Conservation (phyloP, 2,329 filamentous ascomycete species). For the Epichloe sp. region DNA sequence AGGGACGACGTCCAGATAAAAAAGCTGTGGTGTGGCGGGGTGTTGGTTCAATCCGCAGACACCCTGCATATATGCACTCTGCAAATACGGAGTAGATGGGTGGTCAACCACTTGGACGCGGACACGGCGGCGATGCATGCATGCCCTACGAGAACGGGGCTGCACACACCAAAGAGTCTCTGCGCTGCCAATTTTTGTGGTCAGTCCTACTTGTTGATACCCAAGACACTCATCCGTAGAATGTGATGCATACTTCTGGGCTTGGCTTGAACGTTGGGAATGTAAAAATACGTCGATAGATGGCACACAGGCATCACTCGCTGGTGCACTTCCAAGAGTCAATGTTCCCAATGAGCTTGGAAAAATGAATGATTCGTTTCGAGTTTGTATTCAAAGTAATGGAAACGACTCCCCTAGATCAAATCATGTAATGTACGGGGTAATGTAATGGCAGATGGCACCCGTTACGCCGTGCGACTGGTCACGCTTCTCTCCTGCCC, state of each 20-base stretch:
- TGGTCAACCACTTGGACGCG: neutral
- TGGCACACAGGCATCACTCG: no score
- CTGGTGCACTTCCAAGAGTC: no score
- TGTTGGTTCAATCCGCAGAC: neutral
- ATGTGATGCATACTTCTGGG: neutral
- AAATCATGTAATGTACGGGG: neutral
- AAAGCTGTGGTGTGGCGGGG: neutral
- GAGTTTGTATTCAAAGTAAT: neutral
- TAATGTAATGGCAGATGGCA: neutral
- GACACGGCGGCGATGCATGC: conserved; percentile 1
- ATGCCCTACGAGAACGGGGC: neutral
- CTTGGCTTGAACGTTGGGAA: neutral
- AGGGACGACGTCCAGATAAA: neutral
- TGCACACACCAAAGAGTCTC: neutral
- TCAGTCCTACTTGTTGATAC: neutral
- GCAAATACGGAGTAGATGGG: neutral
- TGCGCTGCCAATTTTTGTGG: neutral
- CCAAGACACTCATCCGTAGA: neutral
- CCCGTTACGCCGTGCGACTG: conserved; percentile 8
- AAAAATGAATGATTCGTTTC: neutral
- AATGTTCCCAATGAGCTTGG: neutral
- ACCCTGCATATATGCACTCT: neutral
- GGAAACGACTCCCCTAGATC: neutral
- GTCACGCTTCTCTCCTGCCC: neutral
- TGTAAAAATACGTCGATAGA: no score